phyloP scores from a whole-genome alignment of 805 yeast species.

The Hyphopichia homilentoma region DNA sequence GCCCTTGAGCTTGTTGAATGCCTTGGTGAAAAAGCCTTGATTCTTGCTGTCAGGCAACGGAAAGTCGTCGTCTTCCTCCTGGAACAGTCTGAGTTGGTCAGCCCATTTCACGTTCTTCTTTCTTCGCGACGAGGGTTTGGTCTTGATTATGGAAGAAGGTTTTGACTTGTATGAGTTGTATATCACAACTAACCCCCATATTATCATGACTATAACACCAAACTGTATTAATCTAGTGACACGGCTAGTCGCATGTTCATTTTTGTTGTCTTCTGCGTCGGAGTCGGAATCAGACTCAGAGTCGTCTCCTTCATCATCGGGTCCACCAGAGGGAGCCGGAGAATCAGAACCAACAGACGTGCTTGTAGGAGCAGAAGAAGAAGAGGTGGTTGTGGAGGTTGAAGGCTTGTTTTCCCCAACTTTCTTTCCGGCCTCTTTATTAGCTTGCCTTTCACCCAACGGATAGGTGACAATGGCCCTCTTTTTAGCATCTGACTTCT shows the following conservation, averaged over 20 bases:
- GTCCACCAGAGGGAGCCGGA: conserved; percentile 3
- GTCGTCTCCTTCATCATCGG: conserved; percentile 1
- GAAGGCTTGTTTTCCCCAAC: background rate
- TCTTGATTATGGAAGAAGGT: conserved; percentile 41
- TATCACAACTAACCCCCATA: conserved; percentile 40
- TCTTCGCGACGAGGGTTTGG: conserved; percentile 22
- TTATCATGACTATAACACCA: conserved; percentile 30
- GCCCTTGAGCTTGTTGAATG: conserved; percentile 29
- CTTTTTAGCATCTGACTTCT: conserved; percentile 7
- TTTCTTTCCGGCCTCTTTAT: conserved; percentile 1
- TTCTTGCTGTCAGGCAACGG: conserved; percentile 16
- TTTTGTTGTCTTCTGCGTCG: conserved; percentile 2
- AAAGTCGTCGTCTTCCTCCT: conserved; percentile 24
- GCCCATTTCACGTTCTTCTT: conserved; percentile 49
- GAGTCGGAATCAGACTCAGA: conserved; percentile 2
- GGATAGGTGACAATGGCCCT: conserved; percentile 26
- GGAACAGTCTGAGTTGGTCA: conserved; percentile 35
- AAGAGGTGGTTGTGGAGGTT: background rate
- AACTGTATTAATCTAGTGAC: conserved; percentile 39
- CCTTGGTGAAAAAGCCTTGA: conserved; percentile 35
- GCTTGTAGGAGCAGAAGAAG: background rate
- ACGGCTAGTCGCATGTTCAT: conserved; percentile 10
- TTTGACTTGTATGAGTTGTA: conserved; percentile 33
- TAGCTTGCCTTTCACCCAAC: conserved; percentile 18
- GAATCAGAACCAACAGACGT: no score